A percentile compares a stretch with the other conserved stretches of the same genome.
Conservation (phyloP, 2,329 filamentous ascomycete species). For the Nothomitra cinnamomea region DNA sequence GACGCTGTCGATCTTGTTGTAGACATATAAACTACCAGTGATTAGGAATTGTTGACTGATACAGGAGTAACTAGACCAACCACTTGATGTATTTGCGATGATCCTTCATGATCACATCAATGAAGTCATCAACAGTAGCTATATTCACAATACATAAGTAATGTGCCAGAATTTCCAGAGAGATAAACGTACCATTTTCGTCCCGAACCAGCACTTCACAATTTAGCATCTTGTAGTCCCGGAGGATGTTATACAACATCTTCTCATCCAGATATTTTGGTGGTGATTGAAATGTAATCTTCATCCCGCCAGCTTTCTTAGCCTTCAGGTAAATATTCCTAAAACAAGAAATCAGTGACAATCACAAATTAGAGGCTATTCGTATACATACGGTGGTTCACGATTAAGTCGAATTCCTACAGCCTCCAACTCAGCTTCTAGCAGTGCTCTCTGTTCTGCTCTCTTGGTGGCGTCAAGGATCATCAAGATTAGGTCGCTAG, state of each 20-base stretch:
- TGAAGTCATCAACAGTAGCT: constrained; percentile 94
- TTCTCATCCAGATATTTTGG: constrained; percentile 91
- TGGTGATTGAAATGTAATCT: constrained; percentile 83
- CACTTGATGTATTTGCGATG: constrained; percentile 92
- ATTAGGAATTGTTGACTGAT: not conserved
- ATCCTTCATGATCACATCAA: constrained; percentile 98
- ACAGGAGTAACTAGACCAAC: constrained; percentile 17
- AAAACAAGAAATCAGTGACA: not conserved
- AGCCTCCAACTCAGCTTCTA: constrained; percentile 86
- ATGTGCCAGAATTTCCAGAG: constrained; percentile 5
- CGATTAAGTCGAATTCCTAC: constrained; percentile 89
- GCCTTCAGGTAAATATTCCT: constrained; percentile 94
- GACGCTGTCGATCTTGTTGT: constrained; percentile 98
- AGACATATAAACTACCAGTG: constrained; percentile 61
- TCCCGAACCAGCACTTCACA: constrained; percentile 91
- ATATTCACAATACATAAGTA: not conserved
- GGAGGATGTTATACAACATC: constrained; percentile 93
- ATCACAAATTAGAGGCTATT: not conserved
- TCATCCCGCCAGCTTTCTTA: constrained; percentile 96
- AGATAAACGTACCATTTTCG: constrained; percentile 46
- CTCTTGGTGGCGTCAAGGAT: constrained; percentile 91
- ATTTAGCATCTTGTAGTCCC: constrained; percentile 98
- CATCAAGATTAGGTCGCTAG: constrained; percentile 94
- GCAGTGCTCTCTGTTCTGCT: constrained; percentile 73
- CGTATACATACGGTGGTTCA: constrained; percentile 58